Percentiles rank a stretch among this genome's conserved stretches.
These are phyloP conservation scores for Pisolithus marmoratus DNA, from an alignment of 768 basidiomycete species.

Conservation along the genomic window DNA sequence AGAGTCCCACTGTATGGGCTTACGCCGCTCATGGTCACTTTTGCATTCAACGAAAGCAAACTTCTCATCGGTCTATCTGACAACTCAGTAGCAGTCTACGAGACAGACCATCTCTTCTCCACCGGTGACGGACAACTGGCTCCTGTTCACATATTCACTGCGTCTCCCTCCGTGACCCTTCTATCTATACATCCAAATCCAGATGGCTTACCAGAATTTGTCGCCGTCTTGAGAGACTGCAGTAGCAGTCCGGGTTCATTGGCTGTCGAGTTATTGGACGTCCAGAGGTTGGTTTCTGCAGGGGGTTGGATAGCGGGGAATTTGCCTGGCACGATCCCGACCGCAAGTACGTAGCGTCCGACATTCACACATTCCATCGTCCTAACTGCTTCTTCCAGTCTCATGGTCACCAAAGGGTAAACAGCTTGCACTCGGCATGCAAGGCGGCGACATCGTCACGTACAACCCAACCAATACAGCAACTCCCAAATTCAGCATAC, in stretches of 20 bases:
- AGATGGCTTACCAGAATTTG: constrained; percentile 46
- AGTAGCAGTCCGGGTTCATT: constrained; percentile 29
- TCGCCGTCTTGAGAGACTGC: constrained; percentile 52
- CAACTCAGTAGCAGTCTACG: constrained; percentile 57
- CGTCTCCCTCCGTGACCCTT: constrained; percentile 39
- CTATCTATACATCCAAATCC: constrained; percentile 63
- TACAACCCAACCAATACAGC: constrained; percentile 54
- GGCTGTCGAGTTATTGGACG: constrained; percentile 57
- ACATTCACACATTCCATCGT: not conserved
- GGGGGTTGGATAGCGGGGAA: constrained; percentile 52
- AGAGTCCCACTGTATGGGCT: constrained; percentile 38
- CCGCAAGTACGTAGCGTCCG: constrained; percentile 45
- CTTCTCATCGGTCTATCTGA: constrained; percentile 54
- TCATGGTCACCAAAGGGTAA: constrained; percentile 87
- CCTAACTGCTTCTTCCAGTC: constrained; percentile 36
- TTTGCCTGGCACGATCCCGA: constrained; percentile 46
- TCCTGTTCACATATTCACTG: constrained; percentile 44
- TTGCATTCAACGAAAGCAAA: constrained; percentile 55
- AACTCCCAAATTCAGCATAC: constrained; percentile 51
- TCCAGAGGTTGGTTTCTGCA: constrained; percentile 39
- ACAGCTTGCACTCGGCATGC: constrained; percentile 71
- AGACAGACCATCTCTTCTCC: constrained; percentile 48
- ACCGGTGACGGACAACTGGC: constrained; percentile 35
- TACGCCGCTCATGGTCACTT: constrained; percentile 48
- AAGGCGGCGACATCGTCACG: constrained; percentile 64